Conservation (phyloP, 2,329 filamentous ascomycete genomes). For the Colletotrichum euphorbiae region DNA sequence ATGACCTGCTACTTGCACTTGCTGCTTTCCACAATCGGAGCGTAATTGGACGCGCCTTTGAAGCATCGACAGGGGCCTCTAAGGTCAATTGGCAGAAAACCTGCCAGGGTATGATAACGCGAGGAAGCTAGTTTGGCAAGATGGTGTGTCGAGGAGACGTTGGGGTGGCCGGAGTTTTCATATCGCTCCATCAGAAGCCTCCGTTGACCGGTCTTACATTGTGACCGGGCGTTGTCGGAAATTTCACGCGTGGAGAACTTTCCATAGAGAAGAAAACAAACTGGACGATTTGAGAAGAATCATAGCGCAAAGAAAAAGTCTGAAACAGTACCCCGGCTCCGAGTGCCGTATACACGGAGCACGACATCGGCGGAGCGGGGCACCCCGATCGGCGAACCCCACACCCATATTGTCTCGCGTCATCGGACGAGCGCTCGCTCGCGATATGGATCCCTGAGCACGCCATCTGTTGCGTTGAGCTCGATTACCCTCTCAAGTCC, state of each 20-base stretch:
- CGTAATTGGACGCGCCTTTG: not conserved
- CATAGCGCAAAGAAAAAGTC: conserved; percentile 7
- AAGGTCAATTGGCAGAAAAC: not conserved
- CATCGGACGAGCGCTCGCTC: conserved; percentile 35
- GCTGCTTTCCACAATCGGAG: not conserved
- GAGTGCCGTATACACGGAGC: conserved; percentile 23
- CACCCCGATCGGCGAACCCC: conserved; percentile 26
- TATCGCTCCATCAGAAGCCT: not conserved
- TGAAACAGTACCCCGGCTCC: conserved; percentile 2
- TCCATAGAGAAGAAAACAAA: not conserved
- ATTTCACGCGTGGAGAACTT: not conserved
- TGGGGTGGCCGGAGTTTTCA: conserved; percentile 12
- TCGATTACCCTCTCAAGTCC: conserved; percentile 27
- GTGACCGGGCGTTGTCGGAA: not conserved
- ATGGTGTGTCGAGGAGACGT: conserved; percentile 16
- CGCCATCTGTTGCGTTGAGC: conserved; percentile 36
- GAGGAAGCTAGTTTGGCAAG: not conserved
- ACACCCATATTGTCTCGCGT: conserved; percentile 32
- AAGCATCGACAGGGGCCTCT: conserved; percentile 8
- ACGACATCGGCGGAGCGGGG: conserved; percentile 25
- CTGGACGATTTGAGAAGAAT: not conserved
- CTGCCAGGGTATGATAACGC: conserved; percentile 15
- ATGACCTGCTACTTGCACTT: not conserved
- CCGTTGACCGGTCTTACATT: not conserved
- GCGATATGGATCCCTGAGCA: conserved; percentile 40